Evolutionary conservation across 2,329 filamentous ascomycete genomes (phyloP).

Genomic region (Sporothrix variecibatus): DNA sequence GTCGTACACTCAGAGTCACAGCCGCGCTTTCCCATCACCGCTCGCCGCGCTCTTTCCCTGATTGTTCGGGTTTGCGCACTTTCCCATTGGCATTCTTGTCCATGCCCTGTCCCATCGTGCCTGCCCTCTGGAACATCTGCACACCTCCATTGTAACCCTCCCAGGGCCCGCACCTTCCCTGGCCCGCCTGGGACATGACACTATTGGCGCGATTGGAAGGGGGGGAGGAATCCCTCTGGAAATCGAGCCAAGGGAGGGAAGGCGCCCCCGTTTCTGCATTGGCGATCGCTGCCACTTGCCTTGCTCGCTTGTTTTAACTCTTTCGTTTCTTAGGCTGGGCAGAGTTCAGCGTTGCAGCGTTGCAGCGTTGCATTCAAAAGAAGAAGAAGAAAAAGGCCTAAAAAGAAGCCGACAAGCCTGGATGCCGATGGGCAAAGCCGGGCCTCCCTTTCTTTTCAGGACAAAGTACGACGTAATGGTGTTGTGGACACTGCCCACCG

Average conservation of each 20-base stretch:
- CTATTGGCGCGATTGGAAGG: conserved; percentile 9
- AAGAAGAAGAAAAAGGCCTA: too few species aligned
- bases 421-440: not conserved
- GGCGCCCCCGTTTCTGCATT: not conserved
- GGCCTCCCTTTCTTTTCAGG: not conserved
- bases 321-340: conserved; percentile 1
- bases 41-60: not conserved
- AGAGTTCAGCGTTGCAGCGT: not conserved
- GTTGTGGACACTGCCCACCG: conserved; percentile 7
- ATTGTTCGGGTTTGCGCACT: not conserved
- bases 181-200: not conserved
- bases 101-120: not conserved
- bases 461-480: too few species aligned
- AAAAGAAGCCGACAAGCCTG: not conserved
- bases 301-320: not conserved
- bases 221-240: not conserved
- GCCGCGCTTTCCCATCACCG: conserved; percentile 10
- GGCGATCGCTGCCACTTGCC: conserved; percentile 10
- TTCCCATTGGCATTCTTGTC: conserved; percentile 5
- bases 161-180: not conserved
- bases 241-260: not conserved
- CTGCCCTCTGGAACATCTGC: not conserved
- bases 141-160: not conserved
- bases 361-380: not conserved
- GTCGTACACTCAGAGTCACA: not conserved